phyloP scores from a whole-genome alignment of 208 protist species.

The Trypanosoma scelopori region DNA sequence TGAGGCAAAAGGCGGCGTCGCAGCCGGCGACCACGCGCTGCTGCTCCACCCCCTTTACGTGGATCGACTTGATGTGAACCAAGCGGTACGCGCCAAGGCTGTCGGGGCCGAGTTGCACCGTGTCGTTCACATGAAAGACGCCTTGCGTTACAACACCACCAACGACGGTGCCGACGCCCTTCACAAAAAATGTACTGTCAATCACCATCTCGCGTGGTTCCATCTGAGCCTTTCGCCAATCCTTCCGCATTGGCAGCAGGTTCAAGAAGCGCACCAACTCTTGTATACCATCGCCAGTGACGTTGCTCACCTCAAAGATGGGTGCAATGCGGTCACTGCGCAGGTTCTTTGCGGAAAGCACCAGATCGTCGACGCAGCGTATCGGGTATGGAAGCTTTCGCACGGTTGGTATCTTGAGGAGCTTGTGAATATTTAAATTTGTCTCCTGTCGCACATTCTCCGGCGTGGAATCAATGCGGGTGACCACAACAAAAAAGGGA shows the following conservation, averaged over 20 bases:
- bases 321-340: slow-evolving; percentile 82
- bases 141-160: slow-evolving; percentile 94
- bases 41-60: slow-evolving; percentile 91
- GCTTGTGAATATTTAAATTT: slow-evolving; percentile 78
- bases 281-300: slow-evolving; percentile 92
- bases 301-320: slow-evolving; percentile 94
- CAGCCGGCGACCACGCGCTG: slow-evolving; percentile 84
- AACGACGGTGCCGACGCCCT: slow-evolving; percentile 96
- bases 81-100: slow-evolving; percentile 83
- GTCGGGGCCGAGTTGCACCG: slow-evolving; percentile 94
- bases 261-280: slow-evolving; percentile 90
- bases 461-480: slow-evolving; percentile 96
- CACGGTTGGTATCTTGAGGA: slow-evolving; percentile 94
- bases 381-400: slow-evolving; percentile 93
- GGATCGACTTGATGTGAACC: slow-evolving; percentile 93
- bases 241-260: slow-evolving; percentile 86
- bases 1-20: slow-evolving; percentile 93
- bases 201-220: slow-evolving; percentile 90
- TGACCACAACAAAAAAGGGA: slow-evolving; percentile 96
- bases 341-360: slow-evolving; percentile 93
- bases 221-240: slow-evolving; percentile 77
- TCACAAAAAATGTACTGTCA: slow-evolving; percentile 92
- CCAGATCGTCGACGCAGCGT: slow-evolving; percentile 86
- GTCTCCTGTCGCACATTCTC: slow-evolving; percentile 91
- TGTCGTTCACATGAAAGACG: slow-evolving; percentile 88